These are phyloP conservation scores for Neurospora pannonica DNA, from an alignment of 495 filamentous ascomycete genomes.

Conservation along the genomic window DNA sequence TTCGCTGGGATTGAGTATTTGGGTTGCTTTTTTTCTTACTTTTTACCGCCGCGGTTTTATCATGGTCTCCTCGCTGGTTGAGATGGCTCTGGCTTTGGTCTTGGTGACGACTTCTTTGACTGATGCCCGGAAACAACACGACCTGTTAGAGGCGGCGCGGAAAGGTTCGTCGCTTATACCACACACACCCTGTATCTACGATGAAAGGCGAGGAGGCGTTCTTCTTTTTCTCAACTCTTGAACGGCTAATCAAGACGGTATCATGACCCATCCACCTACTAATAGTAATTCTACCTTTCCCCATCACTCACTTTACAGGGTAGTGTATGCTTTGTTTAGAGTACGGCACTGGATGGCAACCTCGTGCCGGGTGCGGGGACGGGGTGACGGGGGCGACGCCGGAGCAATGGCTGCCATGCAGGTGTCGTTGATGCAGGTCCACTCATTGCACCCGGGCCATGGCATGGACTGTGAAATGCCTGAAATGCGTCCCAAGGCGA, in stretches of 20 bases:
- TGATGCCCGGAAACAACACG: constrained; percentile 7
- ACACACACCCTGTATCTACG: constrained; percentile 30
- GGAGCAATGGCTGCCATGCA: neutral
- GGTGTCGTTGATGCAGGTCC: neutral
- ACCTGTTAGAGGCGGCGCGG: constrained; percentile 9
- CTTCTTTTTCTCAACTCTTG: constrained; percentile 11
- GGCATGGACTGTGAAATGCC: neutral
- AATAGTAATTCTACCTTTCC: constrained; percentile 1
- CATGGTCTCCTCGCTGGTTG: constrained; percentile 12
- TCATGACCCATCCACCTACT: constrained; percentile 5
- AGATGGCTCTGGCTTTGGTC: constrained; percentile 6
- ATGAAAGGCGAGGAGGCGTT: constrained; percentile 23
- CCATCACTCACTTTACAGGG: neutral
- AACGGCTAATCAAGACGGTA: constrained; percentile 30
- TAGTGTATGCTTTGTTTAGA: neutral
- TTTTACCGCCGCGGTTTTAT: constrained; percentile 3
- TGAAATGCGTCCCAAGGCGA: neutral
- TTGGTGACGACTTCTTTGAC: constrained; percentile 10
- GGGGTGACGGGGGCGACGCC: constrained; percentile 7
- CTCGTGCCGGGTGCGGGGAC: constrained; percentile 1
- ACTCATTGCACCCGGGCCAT: neutral
- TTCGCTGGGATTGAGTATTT: constrained; percentile 19
- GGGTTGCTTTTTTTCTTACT: constrained; percentile 21
- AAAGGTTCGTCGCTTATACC: constrained; percentile 1
- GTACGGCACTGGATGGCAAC: neutral